These are phyloP conservation scores for Castanea sativa DNA, from an alignment of 306 rosid genomes.

Conservation along the genomic window DNA sequence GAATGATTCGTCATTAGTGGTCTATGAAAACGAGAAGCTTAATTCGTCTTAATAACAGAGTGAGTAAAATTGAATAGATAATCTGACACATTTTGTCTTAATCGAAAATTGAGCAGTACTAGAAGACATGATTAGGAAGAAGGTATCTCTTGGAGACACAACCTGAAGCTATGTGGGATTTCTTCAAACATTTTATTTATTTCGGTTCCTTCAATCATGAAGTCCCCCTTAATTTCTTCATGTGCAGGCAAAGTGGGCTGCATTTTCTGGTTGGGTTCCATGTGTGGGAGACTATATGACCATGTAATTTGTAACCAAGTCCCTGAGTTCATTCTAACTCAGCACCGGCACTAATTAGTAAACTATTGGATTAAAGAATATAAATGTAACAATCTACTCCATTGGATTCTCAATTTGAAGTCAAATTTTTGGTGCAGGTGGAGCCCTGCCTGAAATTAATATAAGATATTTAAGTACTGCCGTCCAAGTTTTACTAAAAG, in stretches of 20 bases:
- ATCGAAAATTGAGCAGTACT: neutral
- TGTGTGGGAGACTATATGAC: no score
- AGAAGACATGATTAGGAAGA: neutral
- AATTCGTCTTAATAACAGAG: conserved; percentile 8
- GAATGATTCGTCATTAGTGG: no score
- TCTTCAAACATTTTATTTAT: neutral
- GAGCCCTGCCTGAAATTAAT: conserved; percentile 37
- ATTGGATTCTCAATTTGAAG: conserved; percentile 25
- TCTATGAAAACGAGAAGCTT: conserved; percentile 16
- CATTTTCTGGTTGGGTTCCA: conserved; percentile 16
- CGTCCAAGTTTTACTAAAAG: conserved; percentile 32
- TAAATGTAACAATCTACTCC: conserved; percentile 19
- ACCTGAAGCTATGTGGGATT: conserved; percentile 30
- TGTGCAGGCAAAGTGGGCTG: conserved; percentile 42
- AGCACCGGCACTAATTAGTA: neutral
- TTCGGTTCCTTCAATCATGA: neutral
- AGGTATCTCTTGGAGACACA: neutral
- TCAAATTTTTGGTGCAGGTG: conserved; percentile 29
- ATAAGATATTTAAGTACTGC: conserved; percentile 27
- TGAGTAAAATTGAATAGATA: conserved; percentile 31
- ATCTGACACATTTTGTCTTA: conserved; percentile 30
- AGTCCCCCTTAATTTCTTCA: conserved; percentile 22
- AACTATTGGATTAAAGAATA: neutral
- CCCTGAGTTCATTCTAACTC: neutral
- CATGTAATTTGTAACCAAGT: neutral